Conservation (phyloP, 2,329 filamentous ascomycete genomes). For the Claviceps africana region DNA sequence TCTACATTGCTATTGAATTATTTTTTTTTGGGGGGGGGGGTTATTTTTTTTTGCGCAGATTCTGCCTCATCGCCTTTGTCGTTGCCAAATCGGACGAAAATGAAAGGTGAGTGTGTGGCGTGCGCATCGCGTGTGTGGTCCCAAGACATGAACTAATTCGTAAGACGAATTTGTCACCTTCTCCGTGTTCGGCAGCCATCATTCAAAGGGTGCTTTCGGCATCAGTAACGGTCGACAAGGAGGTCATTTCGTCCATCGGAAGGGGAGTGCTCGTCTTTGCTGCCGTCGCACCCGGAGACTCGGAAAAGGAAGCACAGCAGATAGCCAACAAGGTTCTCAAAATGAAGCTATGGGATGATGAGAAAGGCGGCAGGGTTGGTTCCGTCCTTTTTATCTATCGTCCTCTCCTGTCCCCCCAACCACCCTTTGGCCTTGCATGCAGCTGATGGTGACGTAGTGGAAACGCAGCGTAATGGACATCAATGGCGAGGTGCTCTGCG, state of each 20-base stretch:
- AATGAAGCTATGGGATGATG: conserved; percentile 83
- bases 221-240: conserved; percentile 85
- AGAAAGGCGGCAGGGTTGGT: conserved; percentile 48
- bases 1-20: no score
- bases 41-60: background rate
- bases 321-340: conserved; percentile 80
- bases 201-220: conserved; percentile 88
- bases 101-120: conserved; percentile 7
- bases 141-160: background rate
- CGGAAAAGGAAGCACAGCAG: conserved; percentile 70
- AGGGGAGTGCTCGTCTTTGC: conserved; percentile 84
- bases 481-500: conserved; percentile 82
- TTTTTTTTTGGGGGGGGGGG: no score
- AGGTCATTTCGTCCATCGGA: conserved; percentile 81
- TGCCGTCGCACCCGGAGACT: conserved; percentile 81
- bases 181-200: conserved; percentile 46
- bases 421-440: background rate
- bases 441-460: conserved; percentile 46
- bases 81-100: background rate
- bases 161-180: background rate
- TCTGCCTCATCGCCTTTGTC: background rate
- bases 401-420: background rate
- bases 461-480: conserved; percentile 83
- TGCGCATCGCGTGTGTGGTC: background rate
- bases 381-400: background rate